Percentiles rank a stretch among this genome's conserved stretches.
These are phyloP conservation scores for Aspergillus brunneoviolaceus DNA, from an alignment of 2,329 filamentous ascomycete genomes.

Conservation along the genomic window DNA sequence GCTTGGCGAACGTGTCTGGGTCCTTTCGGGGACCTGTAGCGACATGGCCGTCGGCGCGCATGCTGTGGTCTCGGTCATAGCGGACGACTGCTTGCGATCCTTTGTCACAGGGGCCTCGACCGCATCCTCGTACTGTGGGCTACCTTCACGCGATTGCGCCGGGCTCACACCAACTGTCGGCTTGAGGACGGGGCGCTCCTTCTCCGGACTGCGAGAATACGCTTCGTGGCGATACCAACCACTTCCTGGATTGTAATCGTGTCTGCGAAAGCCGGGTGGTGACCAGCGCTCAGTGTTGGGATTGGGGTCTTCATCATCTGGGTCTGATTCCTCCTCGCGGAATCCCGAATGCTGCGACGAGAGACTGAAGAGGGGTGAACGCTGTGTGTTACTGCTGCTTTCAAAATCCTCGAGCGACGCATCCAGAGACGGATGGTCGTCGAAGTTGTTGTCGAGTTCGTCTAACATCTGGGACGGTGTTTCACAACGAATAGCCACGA, in stretches of 20 bases:
- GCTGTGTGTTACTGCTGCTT: conserved; percentile 46
- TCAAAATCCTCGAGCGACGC: conserved; percentile 64
- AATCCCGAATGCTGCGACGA: conserved; percentile 65
- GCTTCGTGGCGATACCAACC: conserved; percentile 55
- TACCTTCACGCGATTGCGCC: conserved; percentile 56
- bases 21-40: conserved; percentile 54
- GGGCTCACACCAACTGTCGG: conserved; percentile 46
- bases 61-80: conserved; percentile 26
- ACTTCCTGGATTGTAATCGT: conserved; percentile 53
- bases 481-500: conserved; percentile 25
- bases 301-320: conserved; percentile 36
- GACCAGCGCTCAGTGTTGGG: conserved; percentile 57
- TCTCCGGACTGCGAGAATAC: conserved; percentile 45
- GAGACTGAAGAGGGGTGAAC: conserved; percentile 54
- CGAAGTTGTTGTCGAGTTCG: conserved; percentile 52
- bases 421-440: conserved; percentile 60
- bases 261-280: conserved; percentile 61
- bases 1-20: conserved; percentile 58
- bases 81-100: conserved; percentile 24
- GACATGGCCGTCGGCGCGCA: conserved; percentile 55
- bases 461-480: conserved; percentile 45
- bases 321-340: conserved; percentile 54
- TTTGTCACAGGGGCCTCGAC: conserved; percentile 42
- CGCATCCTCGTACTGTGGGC: conserved; percentile 61
- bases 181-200: conserved; percentile 41